Percentiles rank a stretch among this genome's conserved stretches.
These are phyloP conservation scores for Yamadazyma paraphyllophila DNA, from an alignment of 805 yeast species.

Conservation along the genomic window DNA sequence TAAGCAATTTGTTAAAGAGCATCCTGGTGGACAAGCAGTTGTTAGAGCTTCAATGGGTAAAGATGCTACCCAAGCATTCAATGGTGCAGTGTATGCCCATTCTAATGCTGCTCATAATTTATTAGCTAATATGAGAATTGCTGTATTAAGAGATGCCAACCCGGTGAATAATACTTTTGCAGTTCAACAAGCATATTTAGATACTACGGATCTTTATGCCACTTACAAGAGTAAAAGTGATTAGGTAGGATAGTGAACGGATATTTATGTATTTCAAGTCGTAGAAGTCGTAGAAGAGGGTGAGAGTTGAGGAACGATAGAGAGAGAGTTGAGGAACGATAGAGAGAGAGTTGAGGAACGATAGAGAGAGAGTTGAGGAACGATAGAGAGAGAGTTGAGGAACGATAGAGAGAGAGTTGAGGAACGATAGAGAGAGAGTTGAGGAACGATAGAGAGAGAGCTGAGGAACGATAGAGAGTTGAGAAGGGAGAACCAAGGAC, in stretches of 20 bases:
- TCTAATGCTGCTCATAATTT: conserved; percentile 84
- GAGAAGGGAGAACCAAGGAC: no score
- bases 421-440: no score
- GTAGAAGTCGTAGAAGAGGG: no score
- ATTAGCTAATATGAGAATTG: conserved; percentile 79
- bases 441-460: no score
- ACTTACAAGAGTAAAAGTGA: conserved; percentile 1
- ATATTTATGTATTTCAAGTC: not conserved
- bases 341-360: no score
- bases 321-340: no score
- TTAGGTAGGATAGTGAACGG: not conserved
- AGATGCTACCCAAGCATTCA: conserved; percentile 81
- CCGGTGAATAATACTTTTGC: conserved; percentile 54
- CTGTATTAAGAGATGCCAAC: conserved; percentile 67
- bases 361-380: no score
- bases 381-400: no score
- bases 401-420: no score
- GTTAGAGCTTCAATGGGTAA: conserved; percentile 71
- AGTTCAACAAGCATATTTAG: conserved; percentile 47
- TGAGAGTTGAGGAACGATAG: no score
- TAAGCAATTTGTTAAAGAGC: conserved; percentile 63
- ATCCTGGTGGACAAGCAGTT: conserved; percentile 82
- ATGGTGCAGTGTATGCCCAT: conserved; percentile 83
- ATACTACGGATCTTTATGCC: conserved; percentile 20
- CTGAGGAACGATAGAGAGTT: no score